These are phyloP conservation scores for Aaosphaeria arxii DNA, from an alignment of 2,329 filamentous ascomycete genomes.

Conservation along the genomic window DNA sequence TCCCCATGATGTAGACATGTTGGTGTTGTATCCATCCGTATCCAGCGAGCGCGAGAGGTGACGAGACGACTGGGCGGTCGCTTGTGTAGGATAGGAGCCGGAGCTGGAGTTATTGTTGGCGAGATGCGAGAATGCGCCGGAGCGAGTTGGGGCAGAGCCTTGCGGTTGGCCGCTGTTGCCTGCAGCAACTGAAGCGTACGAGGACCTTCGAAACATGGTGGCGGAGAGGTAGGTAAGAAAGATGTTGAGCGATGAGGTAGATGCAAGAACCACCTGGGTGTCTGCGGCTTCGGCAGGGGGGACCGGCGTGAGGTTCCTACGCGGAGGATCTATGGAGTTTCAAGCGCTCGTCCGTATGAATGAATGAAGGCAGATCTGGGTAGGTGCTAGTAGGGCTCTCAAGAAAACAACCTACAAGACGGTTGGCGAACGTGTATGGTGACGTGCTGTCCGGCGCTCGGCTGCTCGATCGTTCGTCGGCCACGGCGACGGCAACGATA, in stretches of 20 bases:
- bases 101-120: constrained; percentile 45
- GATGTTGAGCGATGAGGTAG: constrained; percentile 1
- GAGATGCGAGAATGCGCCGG: constrained; percentile 54
- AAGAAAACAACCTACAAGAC: not conserved
- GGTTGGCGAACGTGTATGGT: not conserved
- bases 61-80: constrained; percentile 22
- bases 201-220: constrained; percentile 48
- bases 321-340: no score
- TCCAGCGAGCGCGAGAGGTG: constrained; percentile 41
- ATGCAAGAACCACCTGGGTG: constrained; percentile 1
- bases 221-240: no score
- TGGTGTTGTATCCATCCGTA: constrained; percentile 48
- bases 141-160: constrained; percentile 32
- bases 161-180: constrained; percentile 42
- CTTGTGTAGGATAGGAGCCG: constrained; percentile 19
- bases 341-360: no score
- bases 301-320: not conserved
- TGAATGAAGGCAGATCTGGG: no score
- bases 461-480: constrained; percentile 1
- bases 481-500: constrained; percentile 11
- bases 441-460: not conserved
- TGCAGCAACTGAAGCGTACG: constrained; percentile 60
- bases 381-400: no score
- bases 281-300: not conserved
- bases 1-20: constrained; percentile 42